phyloP scores from a whole-genome alignment of 1,284 basidiomycete genomes.

The Trichosporon sp. region DNA sequence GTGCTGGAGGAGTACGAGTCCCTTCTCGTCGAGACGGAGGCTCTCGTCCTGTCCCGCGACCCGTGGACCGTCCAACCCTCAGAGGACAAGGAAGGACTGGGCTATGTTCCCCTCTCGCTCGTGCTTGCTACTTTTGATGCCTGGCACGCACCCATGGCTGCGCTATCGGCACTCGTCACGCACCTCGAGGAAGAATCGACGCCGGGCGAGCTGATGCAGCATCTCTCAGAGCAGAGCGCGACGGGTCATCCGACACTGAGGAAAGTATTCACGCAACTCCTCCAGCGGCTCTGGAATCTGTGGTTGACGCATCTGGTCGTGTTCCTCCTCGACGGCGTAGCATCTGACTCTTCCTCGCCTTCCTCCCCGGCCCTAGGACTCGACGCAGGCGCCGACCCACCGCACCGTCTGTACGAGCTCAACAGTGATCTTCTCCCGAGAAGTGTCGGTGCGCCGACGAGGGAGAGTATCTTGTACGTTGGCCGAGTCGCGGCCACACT shows the following conservation, averaged over 20 bases:
- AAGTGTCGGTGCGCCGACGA: constrained; percentile 69
- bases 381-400: constrained; percentile 60
- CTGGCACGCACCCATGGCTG: constrained; percentile 78
- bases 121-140: constrained; percentile 75
- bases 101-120: constrained; percentile 76
- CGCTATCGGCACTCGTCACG: constrained; percentile 66
- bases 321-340: constrained; percentile 74
- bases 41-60: constrained; percentile 72
- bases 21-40: constrained; percentile 77
- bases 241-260: constrained; percentile 75
- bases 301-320: constrained; percentile 77
- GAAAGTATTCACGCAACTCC: constrained; percentile 68
- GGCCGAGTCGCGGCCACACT: constrained; percentile 84
- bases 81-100: constrained; percentile 56
- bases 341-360: constrained; percentile 23
- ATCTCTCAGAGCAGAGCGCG: constrained; percentile 68
- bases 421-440: constrained; percentile 70
- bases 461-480: constrained; percentile 80
- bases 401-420: constrained; percentile 51
- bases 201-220: constrained; percentile 75
- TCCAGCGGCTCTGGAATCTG: constrained; percentile 71
- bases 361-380: constrained; percentile 61
- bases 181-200: constrained; percentile 63
- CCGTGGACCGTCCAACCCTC: constrained; percentile 66
- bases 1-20: constrained; percentile 77